Evolutionary conservation across 2,329 filamentous ascomycete genomes (phyloP).

Genomic region (Dissoconium aciculare): DNA sequence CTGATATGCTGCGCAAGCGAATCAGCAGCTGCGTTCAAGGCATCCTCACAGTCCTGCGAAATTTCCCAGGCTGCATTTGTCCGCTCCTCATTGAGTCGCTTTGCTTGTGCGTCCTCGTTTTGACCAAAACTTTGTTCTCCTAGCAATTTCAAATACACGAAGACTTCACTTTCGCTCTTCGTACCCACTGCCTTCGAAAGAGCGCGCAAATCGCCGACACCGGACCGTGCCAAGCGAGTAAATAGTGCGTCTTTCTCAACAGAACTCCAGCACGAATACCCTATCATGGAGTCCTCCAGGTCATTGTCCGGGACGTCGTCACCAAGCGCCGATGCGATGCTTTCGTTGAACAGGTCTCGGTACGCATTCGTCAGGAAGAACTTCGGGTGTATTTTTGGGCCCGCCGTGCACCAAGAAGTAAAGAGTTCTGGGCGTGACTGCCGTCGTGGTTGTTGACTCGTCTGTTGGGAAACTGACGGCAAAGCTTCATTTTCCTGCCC

Average conservation of each 20-base stretch:
- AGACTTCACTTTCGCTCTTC: slow-evolving; percentile 62
- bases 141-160: slow-evolving; percentile 52
- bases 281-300: slow-evolving; percentile 42
- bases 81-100: slow-evolving; percentile 24
- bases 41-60: slow-evolving; percentile 46
- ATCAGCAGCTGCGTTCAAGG: slow-evolving; percentile 55
- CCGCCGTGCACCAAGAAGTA: no score
- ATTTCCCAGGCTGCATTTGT: slow-evolving; percentile 62
- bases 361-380: slow-evolving; percentile 24
- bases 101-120: slow-evolving; percentile 32
- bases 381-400: background rate
- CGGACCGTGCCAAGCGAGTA: slow-evolving; percentile 46
- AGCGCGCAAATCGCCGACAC: slow-evolving; percentile 44
- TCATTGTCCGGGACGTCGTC: background rate
- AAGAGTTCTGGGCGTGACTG: no score
- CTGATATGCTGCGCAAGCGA: slow-evolving; percentile 51
- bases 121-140: no score
- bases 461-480: no score
- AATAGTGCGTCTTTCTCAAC: slow-evolving; percentile 60
- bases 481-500: no score
- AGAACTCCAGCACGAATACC: slow-evolving; percentile 53
- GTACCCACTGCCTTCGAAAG: slow-evolving; percentile 50
- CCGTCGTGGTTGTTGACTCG: no score
- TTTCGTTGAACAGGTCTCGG: slow-evolving; percentile 38
- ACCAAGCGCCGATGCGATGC: slow-evolving; percentile 35